A percentile compares a stretch with the other conserved stretches of the same genome.
These are phyloP conservation scores for Rhizoctonia solani DNA, from an alignment of 1,284 basidiomycete species.

Conservation along the genomic window DNA sequence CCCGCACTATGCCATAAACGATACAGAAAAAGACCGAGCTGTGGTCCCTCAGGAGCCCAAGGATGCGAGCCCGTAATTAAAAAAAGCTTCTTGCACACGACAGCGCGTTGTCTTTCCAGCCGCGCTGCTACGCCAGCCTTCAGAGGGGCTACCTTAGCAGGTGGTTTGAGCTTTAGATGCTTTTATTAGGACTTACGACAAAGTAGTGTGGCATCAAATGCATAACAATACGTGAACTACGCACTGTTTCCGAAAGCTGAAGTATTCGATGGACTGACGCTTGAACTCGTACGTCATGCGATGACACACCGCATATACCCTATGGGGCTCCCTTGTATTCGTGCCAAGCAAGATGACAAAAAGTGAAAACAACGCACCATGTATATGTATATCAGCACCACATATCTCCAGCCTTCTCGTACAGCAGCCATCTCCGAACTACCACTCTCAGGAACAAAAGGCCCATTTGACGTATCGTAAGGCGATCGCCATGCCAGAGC, in stretches of 20 bases:
- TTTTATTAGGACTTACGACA: conserved; percentile 8
- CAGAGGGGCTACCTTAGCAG: too few relatives aligned
- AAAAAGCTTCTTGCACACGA: neutral
- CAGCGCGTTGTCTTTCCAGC: neutral
- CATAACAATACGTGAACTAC: neutral
- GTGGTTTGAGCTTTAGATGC: neutral
- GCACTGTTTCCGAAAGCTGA: neutral
- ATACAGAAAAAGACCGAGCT: neutral
- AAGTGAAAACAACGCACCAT: too few relatives aligned
- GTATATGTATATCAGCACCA: too few relatives aligned
- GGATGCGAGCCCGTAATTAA: neutral
- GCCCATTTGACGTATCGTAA: neutral
- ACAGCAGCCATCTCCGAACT: too few relatives aligned
- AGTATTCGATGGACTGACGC: conserved; percentile 13
- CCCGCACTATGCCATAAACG: conserved; percentile 19
- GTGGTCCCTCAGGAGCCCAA: neutral
- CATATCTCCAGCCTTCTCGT: too few relatives aligned
- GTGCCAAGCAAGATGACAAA: too few relatives aligned
- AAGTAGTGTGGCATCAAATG: neutral
- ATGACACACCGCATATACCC: too few relatives aligned
- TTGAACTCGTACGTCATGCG: conserved; percentile 9
- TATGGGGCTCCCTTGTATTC: conserved; percentile 14
- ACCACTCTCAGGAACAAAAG: too few relatives aligned
- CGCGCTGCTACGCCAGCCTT: neutral
- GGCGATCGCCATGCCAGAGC: neutral